phyloP scores from a whole-genome alignment of 176 grass and related monocot genomes.

The Hsuehochloa calcarea region DNA sequence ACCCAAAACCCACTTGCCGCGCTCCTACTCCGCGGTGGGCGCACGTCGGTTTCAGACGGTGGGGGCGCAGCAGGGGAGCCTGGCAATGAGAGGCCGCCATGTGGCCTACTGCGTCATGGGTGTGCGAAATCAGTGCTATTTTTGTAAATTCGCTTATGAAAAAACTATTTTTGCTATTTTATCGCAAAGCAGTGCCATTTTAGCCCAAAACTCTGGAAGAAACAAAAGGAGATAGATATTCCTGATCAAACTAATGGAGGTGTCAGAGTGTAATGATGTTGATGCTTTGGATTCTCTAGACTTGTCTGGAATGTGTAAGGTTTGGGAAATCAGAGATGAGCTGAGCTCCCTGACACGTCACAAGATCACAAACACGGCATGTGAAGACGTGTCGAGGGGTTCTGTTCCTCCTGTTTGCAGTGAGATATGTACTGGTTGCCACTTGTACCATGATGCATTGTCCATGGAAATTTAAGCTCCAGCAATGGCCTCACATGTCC shows the following conservation, averaged over 20 bases:
- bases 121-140: too few species aligned
- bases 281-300: conserved; percentile 16
- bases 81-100: too few species aligned
- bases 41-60: too few species aligned
- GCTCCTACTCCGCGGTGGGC: too few species aligned
- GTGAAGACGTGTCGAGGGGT: background rate
- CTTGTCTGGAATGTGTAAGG: conserved; percentile 6
- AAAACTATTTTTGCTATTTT: too few species aligned
- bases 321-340: background rate
- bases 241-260: background rate
- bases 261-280: conserved; percentile 15
- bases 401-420: background rate
- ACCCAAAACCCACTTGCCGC: too few species aligned
- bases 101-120: too few species aligned
- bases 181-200: too few species aligned
- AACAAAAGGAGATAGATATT: background rate
- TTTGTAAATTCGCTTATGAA: too few species aligned
- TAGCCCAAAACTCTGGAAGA: too few species aligned
- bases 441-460: background rate
- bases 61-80: too few species aligned
- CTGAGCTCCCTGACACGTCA: background rate
- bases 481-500: background rate
- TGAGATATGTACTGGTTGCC: background rate
- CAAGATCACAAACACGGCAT: background rate
- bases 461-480: background rate